Conservation (phyloP, 257 asterid genomes). For the Plectranthus barbatus region DNA sequence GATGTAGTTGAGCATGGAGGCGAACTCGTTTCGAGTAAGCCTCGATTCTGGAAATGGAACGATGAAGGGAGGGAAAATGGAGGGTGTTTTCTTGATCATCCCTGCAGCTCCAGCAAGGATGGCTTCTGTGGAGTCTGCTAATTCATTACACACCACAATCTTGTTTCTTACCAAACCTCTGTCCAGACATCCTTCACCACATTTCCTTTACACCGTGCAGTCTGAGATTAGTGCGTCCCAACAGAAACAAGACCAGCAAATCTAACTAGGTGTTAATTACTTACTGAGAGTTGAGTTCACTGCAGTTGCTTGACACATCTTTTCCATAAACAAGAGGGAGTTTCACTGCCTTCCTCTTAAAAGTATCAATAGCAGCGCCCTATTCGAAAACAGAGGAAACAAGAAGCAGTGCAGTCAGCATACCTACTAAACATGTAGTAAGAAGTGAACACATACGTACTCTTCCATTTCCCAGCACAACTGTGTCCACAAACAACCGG, state of each 20-base stretch:
- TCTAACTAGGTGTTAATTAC: too few species aligned
- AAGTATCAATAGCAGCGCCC: slow-evolving; percentile 5
- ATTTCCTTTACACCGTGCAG: neutral
- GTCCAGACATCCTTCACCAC: neutral
- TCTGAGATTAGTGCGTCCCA: neutral
- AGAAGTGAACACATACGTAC: too few species aligned
- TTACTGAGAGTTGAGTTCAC: neutral
- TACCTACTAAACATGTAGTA: neutral
- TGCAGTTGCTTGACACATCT: slow-evolving; percentile 2
- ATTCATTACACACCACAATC: slow-evolving; percentile 9
- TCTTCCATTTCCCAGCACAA: slow-evolving; percentile 23
- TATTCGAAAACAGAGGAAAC: neutral
- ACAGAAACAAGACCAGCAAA: too few species aligned
- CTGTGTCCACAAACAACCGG: slow-evolving; percentile 1
- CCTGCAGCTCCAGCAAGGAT: slow-evolving; percentile 4
- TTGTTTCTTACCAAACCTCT: slow-evolving; percentile 15
- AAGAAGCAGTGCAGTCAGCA: neutral
- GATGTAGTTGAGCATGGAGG: neutral
- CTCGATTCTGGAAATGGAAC: slow-evolving; percentile 7
- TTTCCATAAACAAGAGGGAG: slow-evolving; percentile 5
- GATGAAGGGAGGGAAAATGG: neutral
- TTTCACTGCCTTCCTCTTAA: neutral
- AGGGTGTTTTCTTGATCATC: neutral
- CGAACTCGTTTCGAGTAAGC: neutral
- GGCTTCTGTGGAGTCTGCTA: neutral